phyloP scores from a whole-genome alignment of 108 stramenopile species.

The Cyclotella kingstonii region DNA sequence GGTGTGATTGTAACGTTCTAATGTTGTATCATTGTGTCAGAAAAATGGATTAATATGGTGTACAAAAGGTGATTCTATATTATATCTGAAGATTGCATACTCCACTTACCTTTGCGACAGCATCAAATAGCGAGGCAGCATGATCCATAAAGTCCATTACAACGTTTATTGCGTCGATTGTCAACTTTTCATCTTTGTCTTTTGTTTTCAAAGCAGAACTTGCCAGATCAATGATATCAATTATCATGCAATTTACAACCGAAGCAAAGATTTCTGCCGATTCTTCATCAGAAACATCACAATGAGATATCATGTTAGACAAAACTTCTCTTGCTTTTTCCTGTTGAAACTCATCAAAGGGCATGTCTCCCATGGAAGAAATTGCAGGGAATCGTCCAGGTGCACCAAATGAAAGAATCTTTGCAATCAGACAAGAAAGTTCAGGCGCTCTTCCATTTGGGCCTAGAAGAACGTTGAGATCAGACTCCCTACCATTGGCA shows the following conservation, averaged over 20 bases:
- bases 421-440: conserved; percentile 67
- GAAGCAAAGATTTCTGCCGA: conserved; percentile 83
- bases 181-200: conserved; percentile 58
- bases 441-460: conserved; percentile 61
- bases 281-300: conserved; percentile 59
- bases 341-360: conserved; percentile 62
- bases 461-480: conserved; percentile 53
- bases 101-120: conserved; percentile 66
- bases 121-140: conserved; percentile 74
- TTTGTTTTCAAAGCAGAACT: conserved; percentile 73
- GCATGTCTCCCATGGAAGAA: conserved; percentile 53
- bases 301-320: conserved; percentile 33
- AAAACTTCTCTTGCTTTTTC: conserved; percentile 63
- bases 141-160: conserved; percentile 88
- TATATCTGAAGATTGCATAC: too few relatives aligned
- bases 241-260: conserved; percentile 88
- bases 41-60: background rate
- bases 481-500: conserved; percentile 58
- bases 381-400: conserved; percentile 83
- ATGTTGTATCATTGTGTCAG: background rate
- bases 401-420: conserved; percentile 83
- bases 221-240: conserved; percentile 86
- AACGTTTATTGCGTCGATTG: conserved; percentile 71
- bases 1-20: conserved; percentile 70
- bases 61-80: background rate